A percentile compares a stretch with the other conserved stretches of the same genome.
phyloP scores from a whole-genome alignment of 2,329 filamentous ascomycete species.

The Nigrospora oryzae region DNA sequence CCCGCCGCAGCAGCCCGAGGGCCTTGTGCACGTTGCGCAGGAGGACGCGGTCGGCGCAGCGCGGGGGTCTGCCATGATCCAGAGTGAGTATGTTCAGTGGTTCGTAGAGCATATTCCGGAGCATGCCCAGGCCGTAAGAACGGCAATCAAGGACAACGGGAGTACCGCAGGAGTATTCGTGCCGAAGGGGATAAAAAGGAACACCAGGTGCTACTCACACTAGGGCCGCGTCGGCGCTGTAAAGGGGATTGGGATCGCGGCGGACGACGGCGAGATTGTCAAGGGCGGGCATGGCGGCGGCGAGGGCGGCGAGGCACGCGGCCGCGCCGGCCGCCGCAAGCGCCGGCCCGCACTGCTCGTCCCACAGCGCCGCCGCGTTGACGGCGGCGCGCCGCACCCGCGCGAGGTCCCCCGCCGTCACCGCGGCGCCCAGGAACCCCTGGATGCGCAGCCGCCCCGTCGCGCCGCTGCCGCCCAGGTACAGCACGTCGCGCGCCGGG shows the following conservation, averaged over 20 bases:
- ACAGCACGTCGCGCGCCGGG: no score
- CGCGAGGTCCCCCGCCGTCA: slow-evolving; percentile 33
- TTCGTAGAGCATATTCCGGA: no score
- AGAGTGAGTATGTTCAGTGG: no score
- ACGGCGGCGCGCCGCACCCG: slow-evolving; percentile 33
- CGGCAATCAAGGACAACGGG: no score
- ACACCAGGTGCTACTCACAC: slow-evolving; percentile 2
- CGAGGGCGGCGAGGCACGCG: neutral
- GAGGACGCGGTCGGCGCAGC: no score
- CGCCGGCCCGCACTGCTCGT: slow-evolving; percentile 1
- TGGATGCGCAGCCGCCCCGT: no score
- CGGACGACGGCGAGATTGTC: slow-evolving; percentile 36
- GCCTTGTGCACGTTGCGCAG: no score
- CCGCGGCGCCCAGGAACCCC: slow-evolving; percentile 27
- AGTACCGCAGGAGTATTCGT: no score
- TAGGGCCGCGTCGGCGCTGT: slow-evolving; percentile 17
- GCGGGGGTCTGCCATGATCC: no score
- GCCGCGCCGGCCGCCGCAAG: neutral
- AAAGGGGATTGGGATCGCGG: slow-evolving; percentile 24
- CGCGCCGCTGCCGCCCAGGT: no score
- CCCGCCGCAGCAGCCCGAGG: neutral
- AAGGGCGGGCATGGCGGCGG: slow-evolving; percentile 25
- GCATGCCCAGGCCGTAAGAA: no score
- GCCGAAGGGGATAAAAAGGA: no score
- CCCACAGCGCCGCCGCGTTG: slow-evolving; percentile 32